Conservation (phyloP, 495 filamentous ascomycete species). For the Podospora pseudopauciseta region DNA sequence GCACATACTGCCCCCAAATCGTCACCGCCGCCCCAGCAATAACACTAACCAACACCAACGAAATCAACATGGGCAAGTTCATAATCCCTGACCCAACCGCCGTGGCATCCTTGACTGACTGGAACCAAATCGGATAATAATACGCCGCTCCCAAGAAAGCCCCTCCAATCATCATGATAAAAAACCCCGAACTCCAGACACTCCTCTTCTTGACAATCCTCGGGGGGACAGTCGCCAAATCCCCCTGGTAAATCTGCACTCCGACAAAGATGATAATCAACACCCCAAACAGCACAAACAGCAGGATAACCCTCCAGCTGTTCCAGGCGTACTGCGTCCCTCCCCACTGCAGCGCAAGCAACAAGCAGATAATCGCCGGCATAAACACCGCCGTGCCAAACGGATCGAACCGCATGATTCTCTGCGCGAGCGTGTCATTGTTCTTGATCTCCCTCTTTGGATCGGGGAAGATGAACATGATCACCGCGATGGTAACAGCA, state of each 20-base stretch:
- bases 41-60: conserved; percentile 58
- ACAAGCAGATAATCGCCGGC: conserved; percentile 64
- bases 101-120: conserved; percentile 67
- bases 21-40: conserved; percentile 59
- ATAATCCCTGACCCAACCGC: conserved; percentile 72
- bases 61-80: conserved; percentile 70
- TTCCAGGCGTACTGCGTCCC: conserved; percentile 67
- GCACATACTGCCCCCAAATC: conserved; percentile 69
- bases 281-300: conserved; percentile 68
- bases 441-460: conserved; percentile 37
- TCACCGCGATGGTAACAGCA: conserved; percentile 57
- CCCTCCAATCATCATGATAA: conserved; percentile 55
- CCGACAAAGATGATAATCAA: conserved; percentile 59
- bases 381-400: conserved; percentile 65
- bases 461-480: conserved; percentile 57
- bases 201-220: conserved; percentile 67
- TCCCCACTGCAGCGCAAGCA: conserved; percentile 86
- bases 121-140: conserved; percentile 86
- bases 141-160: conserved; percentile 66
- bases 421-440: conserved; percentile 43
- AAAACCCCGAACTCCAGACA: conserved; percentile 55
- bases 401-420: conserved; percentile 61
- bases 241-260: conserved; percentile 59
- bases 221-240: conserved; percentile 68
- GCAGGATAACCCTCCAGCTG: conserved; percentile 61